Evolutionary conservation across 176 grass and related monocot genomes (phyloP), one percentile per base, ranked within the genome.

Genomic region (Musa beccarii): DNA sequence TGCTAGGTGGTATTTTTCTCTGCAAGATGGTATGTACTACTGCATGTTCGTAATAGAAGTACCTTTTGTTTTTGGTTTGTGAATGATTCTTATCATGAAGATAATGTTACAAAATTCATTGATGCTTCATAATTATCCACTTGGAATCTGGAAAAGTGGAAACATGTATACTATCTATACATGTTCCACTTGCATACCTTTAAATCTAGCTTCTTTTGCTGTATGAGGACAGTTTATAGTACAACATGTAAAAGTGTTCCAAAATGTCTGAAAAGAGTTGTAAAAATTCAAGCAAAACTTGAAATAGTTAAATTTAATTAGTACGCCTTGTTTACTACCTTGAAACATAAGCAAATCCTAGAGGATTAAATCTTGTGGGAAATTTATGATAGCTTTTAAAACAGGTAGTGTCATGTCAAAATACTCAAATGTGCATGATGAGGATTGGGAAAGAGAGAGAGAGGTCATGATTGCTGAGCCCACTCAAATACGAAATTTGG

Each of bases 1-100:
- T 96, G 63, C 79, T 96, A 75, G 80, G 84, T 79, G 93, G 89
- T 57, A 88, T 92, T 81, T 74, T 96, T 51, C 84, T 96, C 85
- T 96, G 87, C 87, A 96, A 96, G 74, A 90, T 92, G 89, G 93
- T 96, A 92, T 14, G 8, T 2, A 34, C 17, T 10, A 7, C 49
- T 49, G 49, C 7, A 34, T 9, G 8, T 69, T 49, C n/a, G 0
- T 61, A 3, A n/a, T 19, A 61, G 4, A 61, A 20, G 57, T 61
- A 61, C n/a, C 1, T 61, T 61, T 61, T 7, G 15, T 61, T n/a
- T 61, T 15, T 43, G 34, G 20, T 64, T 22, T 74, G 16, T 22
- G 64, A 57, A 51, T 76, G 4, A 19, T 13, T 12, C 62, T 24
- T 12, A 23, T 20, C 6, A 4, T 57, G 3, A 17, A 16, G 55